phyloP scores from a whole-genome alignment of 75 land plant genomes.

The Chamaecyparis obtusa region DNA sequence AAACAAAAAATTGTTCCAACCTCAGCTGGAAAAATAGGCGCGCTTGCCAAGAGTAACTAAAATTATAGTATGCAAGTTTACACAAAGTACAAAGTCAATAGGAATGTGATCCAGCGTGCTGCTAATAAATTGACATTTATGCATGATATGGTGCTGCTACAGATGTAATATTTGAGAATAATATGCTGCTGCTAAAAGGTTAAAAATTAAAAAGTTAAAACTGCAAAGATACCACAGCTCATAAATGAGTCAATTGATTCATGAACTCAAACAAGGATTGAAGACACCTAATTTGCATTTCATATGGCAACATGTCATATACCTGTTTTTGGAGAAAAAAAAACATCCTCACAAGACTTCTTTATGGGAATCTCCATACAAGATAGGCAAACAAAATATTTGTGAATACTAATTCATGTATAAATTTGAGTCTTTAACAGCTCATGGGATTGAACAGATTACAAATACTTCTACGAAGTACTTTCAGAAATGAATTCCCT shows the following conservation, averaged over 20 bases:
- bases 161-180: too few relatives aligned
- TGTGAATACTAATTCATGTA: background rate
- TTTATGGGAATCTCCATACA: background rate
- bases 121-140: background rate
- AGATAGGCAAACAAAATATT: background rate
- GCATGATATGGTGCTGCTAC: background rate
- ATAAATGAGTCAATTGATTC: background rate
- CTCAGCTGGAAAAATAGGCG: background rate
- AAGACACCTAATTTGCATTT: background rate
- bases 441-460: background rate
- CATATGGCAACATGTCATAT: background rate
- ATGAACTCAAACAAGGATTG: background rate
- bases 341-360: background rate
- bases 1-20: background rate
- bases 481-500: background rate
- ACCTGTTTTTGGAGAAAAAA: background rate
- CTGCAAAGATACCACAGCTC: background rate
- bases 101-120: background rate
- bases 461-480: background rate
- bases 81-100: background rate
- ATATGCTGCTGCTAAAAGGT: background rate
- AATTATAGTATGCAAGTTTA: background rate
- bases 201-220: background rate
- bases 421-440: too few relatives aligned
- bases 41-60: background rate